Conservation (phyloP, 192 early-diverging fungal species). For the Gigaspora rosea region DNA sequence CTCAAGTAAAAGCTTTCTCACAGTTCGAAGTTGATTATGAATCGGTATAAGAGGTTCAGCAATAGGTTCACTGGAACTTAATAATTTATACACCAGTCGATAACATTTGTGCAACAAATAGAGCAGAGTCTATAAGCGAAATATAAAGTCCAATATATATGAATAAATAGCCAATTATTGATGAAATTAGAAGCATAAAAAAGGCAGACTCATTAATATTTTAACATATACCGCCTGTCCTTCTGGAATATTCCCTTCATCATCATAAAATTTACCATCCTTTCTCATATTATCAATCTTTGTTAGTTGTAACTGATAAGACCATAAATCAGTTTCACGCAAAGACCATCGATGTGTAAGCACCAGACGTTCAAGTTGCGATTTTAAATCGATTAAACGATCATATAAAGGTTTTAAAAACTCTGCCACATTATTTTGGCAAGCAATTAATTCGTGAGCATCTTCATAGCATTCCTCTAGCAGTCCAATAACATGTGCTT, state of each 20-base stretch:
- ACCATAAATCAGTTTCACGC: slow-evolving; percentile 74
- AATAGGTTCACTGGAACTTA: slow-evolving; percentile 78
- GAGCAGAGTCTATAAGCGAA: not conserved
- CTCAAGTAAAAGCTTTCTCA: slow-evolving; percentile 75
- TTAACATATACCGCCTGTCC: slow-evolving; percentile 53
- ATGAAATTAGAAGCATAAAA: too few species aligned
- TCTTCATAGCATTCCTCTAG: slow-evolving; percentile 82
- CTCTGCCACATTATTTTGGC: slow-evolving; percentile 62
- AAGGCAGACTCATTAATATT: too few species aligned
- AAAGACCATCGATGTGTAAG: slow-evolving; percentile 77
- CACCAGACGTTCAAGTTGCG: slow-evolving; percentile 72
- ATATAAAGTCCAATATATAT: too few species aligned
- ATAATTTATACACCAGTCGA: slow-evolving; percentile 78
- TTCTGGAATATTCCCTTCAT: slow-evolving; percentile 62
- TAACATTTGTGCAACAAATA: slow-evolving; percentile 80
- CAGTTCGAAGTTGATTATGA: slow-evolving; percentile 83
- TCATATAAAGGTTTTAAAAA: slow-evolving; percentile 62
- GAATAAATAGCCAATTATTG: too few species aligned
- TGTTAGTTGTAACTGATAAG: slow-evolving; percentile 66
- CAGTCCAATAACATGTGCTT: slow-evolving; percentile 79
- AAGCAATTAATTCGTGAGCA: slow-evolving; percentile 77
- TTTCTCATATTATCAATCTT: slow-evolving; percentile 82
- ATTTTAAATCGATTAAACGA: slow-evolving; percentile 69
- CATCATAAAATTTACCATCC: slow-evolving; percentile 83
- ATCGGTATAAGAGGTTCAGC: slow-evolving; percentile 80